These are phyloP conservation scores for Myxozyma mucilagina DNA, from an alignment of 805 yeast genomes.

Conservation along the genomic window DNA sequence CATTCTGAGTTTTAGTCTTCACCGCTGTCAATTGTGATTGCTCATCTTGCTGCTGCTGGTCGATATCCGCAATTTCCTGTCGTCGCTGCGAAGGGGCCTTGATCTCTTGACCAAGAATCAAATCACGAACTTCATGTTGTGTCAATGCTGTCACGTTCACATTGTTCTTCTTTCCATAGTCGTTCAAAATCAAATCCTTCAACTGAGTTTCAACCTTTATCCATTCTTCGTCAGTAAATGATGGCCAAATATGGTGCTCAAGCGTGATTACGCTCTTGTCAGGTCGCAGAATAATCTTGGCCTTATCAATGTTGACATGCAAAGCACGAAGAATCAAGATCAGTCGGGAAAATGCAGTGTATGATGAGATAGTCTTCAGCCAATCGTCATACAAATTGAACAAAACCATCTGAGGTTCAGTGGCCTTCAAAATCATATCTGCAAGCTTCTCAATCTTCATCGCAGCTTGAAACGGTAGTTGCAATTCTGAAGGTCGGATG, in stretches of 20 bases:
- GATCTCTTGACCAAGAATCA: conserved; percentile 91
- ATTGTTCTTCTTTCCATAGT: conserved; percentile 80
- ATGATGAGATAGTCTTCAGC: conserved; percentile 78
- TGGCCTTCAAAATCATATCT: conserved; percentile 78
- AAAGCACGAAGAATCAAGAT: conserved; percentile 80
- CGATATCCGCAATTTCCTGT: conserved; percentile 77
- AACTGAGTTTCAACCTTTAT: conserved; percentile 80
- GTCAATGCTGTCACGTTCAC: conserved; percentile 86
- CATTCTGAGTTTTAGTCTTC: conserved; percentile 81
- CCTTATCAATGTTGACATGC: conserved; percentile 71
- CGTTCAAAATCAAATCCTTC: conserved; percentile 81
- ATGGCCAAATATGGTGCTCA: conserved; percentile 91
- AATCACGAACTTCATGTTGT: conserved; percentile 88
- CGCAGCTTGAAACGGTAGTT: conserved; percentile 85
- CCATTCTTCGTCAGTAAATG: conserved; percentile 88
- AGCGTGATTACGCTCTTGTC: conserved; percentile 68
- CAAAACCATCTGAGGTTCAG: conserved; percentile 88
- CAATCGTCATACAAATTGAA: conserved; percentile 94
- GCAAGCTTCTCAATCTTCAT: conserved; percentile 77
- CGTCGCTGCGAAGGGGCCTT: conserved; percentile 85
- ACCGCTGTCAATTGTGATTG: conserved; percentile 63
- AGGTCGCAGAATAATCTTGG: conserved; percentile 73
- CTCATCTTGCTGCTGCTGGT: conserved; percentile 46
- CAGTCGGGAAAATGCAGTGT: conserved; percentile 90
- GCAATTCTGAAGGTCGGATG: conserved; percentile 84